Evolutionary conservation across 2,329 filamentous ascomycete genomes (phyloP).

Genomic region (Incumbomyces delicatus): DNA sequence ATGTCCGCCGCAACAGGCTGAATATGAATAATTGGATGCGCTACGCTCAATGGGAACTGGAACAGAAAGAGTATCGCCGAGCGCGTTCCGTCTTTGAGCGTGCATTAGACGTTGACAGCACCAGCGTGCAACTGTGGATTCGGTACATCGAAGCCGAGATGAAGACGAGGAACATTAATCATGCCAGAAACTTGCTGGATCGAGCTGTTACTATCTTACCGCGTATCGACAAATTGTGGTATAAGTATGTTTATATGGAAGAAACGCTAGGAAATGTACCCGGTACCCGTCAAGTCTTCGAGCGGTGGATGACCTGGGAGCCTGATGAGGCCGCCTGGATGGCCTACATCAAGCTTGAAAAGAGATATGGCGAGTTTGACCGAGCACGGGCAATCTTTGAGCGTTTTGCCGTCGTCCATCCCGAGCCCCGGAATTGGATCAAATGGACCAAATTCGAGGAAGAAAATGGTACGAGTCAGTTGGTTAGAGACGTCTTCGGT

Average conservation of each 20-base stretch:
- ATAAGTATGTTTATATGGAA: conserved; percentile 98
- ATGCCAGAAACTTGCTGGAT: conserved; percentile 88
- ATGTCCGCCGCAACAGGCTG: conserved; percentile 86
- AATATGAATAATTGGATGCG: conserved; percentile 99
- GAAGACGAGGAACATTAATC: conserved; percentile 90
- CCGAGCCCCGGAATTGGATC: conserved; percentile 94
- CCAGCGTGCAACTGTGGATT: conserved; percentile 79
- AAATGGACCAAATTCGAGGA: conserved; percentile 98
- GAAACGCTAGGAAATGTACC: conserved; percentile 93
- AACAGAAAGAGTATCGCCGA: conserved; percentile 92
- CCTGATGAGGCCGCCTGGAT: conserved; percentile 93
- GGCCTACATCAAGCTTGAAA: conserved; percentile 94
- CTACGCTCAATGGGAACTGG: conserved; percentile 93
- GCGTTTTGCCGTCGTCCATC: conserved; percentile 83
- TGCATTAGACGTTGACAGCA: conserved; percentile 82
- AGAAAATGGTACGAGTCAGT: conserved; percentile 81
- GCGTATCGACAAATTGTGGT: conserved; percentile 93
- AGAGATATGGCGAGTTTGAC: conserved; percentile 85
- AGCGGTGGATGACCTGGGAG: conserved; percentile 98
- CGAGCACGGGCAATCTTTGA: conserved; percentile 83
- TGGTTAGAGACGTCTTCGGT: conserved; percentile 87
- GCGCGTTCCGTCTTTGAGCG: conserved; percentile 91
- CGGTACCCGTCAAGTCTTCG: conserved; percentile 86
- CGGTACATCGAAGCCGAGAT: conserved; percentile 94
- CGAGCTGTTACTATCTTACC: conserved; percentile 88